Base-by-base conservation (phyloP, 1,284 basidiomycete genomes). In the Ganoderma leucocontextum region DNA sequence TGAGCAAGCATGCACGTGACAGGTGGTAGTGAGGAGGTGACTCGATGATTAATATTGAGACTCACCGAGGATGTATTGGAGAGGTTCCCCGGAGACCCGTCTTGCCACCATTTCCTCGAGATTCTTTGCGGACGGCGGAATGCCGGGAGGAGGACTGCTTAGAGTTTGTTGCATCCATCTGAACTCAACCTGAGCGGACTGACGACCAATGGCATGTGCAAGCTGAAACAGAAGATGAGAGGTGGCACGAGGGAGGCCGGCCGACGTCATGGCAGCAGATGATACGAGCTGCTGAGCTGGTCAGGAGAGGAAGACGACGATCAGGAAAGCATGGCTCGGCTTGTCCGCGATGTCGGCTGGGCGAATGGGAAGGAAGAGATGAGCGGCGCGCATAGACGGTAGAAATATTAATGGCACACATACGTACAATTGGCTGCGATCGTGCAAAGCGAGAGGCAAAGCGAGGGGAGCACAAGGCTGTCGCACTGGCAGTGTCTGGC, bases 31-130 rank as follows among this genome's bases (percentile, higher is more conserved):
- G 33, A 55, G 62, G 49, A 33, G 17, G 53, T 39, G 25, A 55
- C 17, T 60, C 19, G 36, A 41, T 49, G 47, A 49, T 49, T 49
- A 8, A 49, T 49, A 49, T 36, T 55, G 38, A 17, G 38, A 65
- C 84, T 69, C 76, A 94, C 95, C 95, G 49, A 97, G 85, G 73
- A 97, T 92, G 78, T 97, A 97, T 75, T 97, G 95, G n/a, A 97
- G 83, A 0, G 95, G 95, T 80, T 95, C 94, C 19, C 94, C 91
- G 4, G 75, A 71, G 15, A 86, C 74, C 72, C 94, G 80, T 19
- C 91, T 86, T 10, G 77, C 75, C 53, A 93, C 80, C 83, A 90
- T 86, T 41, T 80, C 75, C n/a, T 80, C 66, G 22, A 88, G 74
- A n/a, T 72, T 70, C 72, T 75, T 53, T 69, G 74, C 67, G 62